Evolutionary conservation across 2,329 filamentous ascomycete species (phyloP), one percentile per base, ranked within the genome.

Genomic region (Chaetomium sp.): DNA sequence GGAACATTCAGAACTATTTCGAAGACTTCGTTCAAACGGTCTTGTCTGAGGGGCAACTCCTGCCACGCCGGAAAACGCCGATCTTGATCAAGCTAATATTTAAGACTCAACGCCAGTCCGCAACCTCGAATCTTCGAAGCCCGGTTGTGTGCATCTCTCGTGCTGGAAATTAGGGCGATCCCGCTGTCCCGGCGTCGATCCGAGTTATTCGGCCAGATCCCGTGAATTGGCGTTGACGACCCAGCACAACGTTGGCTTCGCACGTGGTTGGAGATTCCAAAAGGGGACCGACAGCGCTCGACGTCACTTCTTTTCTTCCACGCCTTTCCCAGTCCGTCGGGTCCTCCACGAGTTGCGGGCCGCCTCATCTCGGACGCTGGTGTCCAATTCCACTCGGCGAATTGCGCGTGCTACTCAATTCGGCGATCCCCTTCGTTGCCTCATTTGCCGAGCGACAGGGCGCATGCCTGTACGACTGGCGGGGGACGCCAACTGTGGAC

Each of bases 11-110:
- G 52, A 50, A 2, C 6, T 6, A 19, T 10, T 42, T 47, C 42
- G 43, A 27, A 6, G 45, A 48, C 37, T 35, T 48, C 48, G 41
- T 27, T 38, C 57, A 51, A 50, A 45, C 53, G 11, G n/a, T 43
- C 34, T 6, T 45, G 49, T 36, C 35, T 53, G 32, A 27, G 19
- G 27, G 32, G 27, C 43, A 46, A 32, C 37, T 27, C 33, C 43
- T 38, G n/a, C 27, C 19, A 7, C 43, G 27, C 32, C 14, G 14
- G 14, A 10, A 42, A 34, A 40, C 42, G 11, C 35, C 40, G 48
- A 55, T 45, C 42, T 45, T 40, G 35, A 59, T 46, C 62, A 64
- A 62, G 56, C 64, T 65, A 63, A 65, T 63, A 61, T 53, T 54
- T 53, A 58, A 63, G 58, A 56, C 59, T 43, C 50, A 49, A 52